A percentile compares a stretch with the other conserved stretches of the same genome.
Evolutionary conservation across 179 eudicot species (phyloP).

Genomic region (Patellifolia procumbens): DNA sequence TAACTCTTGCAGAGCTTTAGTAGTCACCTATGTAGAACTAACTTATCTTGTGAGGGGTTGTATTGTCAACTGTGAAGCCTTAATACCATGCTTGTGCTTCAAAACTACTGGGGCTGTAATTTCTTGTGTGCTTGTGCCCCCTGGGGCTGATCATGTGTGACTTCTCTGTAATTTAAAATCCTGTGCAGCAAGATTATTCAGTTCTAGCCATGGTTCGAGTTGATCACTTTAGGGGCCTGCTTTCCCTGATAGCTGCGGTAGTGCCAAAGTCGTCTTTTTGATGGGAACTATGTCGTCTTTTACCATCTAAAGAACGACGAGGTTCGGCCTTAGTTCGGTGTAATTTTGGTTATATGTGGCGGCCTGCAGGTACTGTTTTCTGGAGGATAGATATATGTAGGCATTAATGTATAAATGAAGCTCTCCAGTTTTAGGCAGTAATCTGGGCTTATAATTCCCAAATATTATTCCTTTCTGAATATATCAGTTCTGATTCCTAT

Average conservation of each 20-base stretch:
- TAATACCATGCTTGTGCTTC: slow-evolving; percentile 29
- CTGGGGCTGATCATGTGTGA: slow-evolving; percentile 26
- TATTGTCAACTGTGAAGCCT: slow-evolving; percentile 30
- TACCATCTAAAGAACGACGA: neutral
- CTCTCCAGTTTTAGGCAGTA: neutral
- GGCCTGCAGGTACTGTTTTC: neutral
- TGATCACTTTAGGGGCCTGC: slow-evolving; percentile 14
- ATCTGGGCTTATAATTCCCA: neutral
- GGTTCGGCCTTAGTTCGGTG: slow-evolving; percentile 9
- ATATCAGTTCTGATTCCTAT: slow-evolving; percentile 3
- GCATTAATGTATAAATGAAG: slow-evolving; percentile 11
- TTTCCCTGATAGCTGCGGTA: slow-evolving; percentile 17
- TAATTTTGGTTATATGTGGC: neutral
- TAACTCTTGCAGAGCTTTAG: slow-evolving; percentile 23
- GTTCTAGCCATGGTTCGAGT: slow-evolving; percentile 21
- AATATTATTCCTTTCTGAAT: slow-evolving; percentile 2
- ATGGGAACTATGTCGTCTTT: slow-evolving; percentile 10
- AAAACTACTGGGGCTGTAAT: slow-evolving; percentile 34
- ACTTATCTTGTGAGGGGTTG: slow-evolving; percentile 38
- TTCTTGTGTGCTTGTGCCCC: slow-evolving; percentile 32
- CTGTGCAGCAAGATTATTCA: slow-evolving; percentile 39
- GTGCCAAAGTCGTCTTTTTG: slow-evolving; percentile 21
- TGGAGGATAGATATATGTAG: neutral
- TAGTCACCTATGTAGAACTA: slow-evolving; percentile 30
- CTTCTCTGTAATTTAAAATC: slow-evolving; percentile 32